These are phyloP conservation scores for Coniosporium apollinis DNA, from an alignment of 495 filamentous ascomycete species.

Conservation along the genomic window DNA sequence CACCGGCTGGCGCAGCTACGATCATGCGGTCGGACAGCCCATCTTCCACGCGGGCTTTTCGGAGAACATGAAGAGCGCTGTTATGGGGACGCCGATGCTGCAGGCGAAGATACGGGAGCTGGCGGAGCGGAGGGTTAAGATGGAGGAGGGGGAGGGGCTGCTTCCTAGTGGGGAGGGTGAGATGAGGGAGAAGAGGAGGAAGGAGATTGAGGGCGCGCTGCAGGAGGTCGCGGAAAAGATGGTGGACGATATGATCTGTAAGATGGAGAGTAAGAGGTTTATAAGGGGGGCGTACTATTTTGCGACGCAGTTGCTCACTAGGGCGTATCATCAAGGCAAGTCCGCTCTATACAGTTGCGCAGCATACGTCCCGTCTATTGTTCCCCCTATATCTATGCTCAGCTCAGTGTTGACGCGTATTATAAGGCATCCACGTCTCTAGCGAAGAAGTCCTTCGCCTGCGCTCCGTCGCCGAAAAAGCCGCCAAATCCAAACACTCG, in stretches of 20 bases:
- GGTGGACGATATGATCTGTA: conserved; percentile 95
- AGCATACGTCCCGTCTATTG: no score
- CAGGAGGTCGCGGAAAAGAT: conserved; percentile 65
- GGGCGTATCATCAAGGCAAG: conserved; percentile 83
- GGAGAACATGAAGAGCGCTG: conserved; percentile 66
- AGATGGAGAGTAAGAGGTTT: conserved; percentile 89
- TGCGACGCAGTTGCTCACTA: conserved; percentile 68
- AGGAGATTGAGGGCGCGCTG: conserved; percentile 23
- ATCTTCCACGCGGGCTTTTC: conserved; percentile 87
- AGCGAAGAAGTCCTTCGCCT: conserved; percentile 81
- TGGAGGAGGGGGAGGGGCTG: conserved; percentile 63
- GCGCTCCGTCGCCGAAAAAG: conserved; percentile 62
- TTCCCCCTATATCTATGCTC: no score
- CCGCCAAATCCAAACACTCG: conserved; percentile 73
- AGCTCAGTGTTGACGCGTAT: no score
- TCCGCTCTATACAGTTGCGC: not conserved
- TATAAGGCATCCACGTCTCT: conserved; percentile 67
- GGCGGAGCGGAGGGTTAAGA: conserved; percentile 49
- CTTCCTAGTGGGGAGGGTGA: conserved; percentile 27
- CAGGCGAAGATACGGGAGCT: conserved; percentile 58
- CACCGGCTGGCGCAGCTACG: conserved; percentile 85
- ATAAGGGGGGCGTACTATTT: conserved; percentile 87
- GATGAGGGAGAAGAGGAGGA: conserved; percentile 7
- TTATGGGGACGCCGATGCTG: conserved; percentile 59
- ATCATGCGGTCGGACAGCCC: conserved; percentile 74